Base-by-base conservation (phyloP, 345 rosid species). In the Rhizophora mangle region DNA sequence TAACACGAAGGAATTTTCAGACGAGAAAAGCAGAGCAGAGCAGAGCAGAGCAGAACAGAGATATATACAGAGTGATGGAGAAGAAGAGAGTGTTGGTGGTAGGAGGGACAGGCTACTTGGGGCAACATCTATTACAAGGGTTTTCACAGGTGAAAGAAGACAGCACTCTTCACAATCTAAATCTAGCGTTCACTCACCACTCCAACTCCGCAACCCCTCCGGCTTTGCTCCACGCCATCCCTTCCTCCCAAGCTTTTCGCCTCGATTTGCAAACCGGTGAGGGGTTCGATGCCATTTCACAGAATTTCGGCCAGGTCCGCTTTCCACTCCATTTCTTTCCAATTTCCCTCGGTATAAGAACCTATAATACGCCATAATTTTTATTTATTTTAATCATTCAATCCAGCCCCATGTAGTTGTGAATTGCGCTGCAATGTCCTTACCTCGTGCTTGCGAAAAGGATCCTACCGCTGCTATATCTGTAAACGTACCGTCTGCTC, bases 51-150 rank as follows among this genome's bases (percentile, higher is more conserved):
- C 0, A 11, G 47, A 39, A 16, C 36, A 10, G 16, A 39, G 47
- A 39, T 32, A 6, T 5, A 31, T 31, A 31, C 5, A 37, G 15
- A 39, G 49, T 13, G 49, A 43, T 43, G 49, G 49, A 43, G 49
- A 78, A 76, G 78, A 72, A 74, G 80, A 87, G 71, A 76, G 86
- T 89, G 65, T 29, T 94, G 81, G 83, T 94, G 47, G 88, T 91
- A 6, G 97, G 98, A 37, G 97, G 96, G 55, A 94, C 86, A 0
- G 98, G 98, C 8, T 94, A 94, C 85, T 69, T 94, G 76, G 97
- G 97, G 21, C 97, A 94, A 78, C 98, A 94, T 76, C 68, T 94
- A n/a, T 75, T 94, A 67, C 83, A 82, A 78, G 81, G 75, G 19
- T 58, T 86, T 54, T 74, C 84, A 15, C 81, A 47, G 70, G 74